Evolutionary conservation across 2,329 filamentous ascomycete genomes (phyloP).

Genomic region (Epichloe brachyelytri): DNA sequence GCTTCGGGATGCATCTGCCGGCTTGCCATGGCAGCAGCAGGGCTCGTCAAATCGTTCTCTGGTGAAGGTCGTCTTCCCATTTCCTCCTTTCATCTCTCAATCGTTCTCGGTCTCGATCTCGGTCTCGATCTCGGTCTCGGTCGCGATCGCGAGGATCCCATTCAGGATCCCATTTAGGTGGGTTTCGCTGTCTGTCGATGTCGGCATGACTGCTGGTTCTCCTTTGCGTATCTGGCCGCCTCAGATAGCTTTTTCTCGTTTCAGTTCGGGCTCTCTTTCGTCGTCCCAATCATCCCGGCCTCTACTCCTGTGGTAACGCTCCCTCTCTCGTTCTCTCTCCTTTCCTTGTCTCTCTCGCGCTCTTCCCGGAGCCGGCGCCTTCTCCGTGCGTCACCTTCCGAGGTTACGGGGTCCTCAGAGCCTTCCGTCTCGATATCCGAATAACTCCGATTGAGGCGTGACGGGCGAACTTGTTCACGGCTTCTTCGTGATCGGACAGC

Average conservation of each 20-base stretch:
- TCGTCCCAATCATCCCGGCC: slow-evolving; percentile 21
- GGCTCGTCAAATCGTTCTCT: slow-evolving; percentile 18
- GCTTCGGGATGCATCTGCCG: slow-evolving; percentile 20
- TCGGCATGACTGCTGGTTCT: slow-evolving; percentile 39
- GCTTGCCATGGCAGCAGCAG: slow-evolving; percentile 21
- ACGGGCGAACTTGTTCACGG: slow-evolving; percentile 27
- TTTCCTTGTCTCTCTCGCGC: slow-evolving; percentile 18
- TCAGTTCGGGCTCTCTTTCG: slow-evolving; percentile 17
- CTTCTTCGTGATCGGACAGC: slow-evolving; percentile 22
- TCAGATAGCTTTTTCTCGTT: slow-evolving; percentile 22
- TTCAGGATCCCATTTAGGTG: slow-evolving; percentile 20
- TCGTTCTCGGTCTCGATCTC: slow-evolving; percentile 12
- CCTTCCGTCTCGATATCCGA: slow-evolving; percentile 27
- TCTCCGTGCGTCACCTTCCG: slow-evolving; percentile 20
- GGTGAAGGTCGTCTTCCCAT: slow-evolving; percentile 20
- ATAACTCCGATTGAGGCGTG: slow-evolving; percentile 27
- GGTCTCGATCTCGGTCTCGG: slow-evolving; percentile 12
- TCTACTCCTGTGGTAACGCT: slow-evolving; percentile 21
- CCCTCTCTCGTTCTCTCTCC: slow-evolving; percentile 24
- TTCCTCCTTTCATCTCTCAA: slow-evolving; percentile 22
- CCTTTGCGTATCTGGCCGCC: slow-evolving; percentile 28
- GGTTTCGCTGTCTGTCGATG: slow-evolving; percentile 28
- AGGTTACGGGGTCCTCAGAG: slow-evolving; percentile 21
- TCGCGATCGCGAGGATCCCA: slow-evolving; percentile 16
- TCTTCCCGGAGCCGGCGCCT: slow-evolving; percentile 12